phyloP scores from a whole-genome alignment of 345 rosid species.

The Moricandia moricandioides region DNA sequence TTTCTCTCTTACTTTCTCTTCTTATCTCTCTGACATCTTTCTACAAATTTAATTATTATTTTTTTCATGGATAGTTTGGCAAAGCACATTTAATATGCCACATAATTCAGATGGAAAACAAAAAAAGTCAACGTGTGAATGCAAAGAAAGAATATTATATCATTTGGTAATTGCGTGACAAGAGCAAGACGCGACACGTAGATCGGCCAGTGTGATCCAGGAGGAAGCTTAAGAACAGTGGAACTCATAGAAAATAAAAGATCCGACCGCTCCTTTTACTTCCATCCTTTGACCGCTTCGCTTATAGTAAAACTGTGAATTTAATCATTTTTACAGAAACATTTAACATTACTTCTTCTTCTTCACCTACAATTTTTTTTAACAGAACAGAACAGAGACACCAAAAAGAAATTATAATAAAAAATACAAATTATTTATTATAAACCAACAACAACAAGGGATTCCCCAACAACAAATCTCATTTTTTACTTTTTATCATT shows the following conservation, averaged over 20 bases:
- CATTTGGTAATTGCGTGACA: neutral
- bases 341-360: neutral
- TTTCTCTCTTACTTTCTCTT: no score
- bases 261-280: neutral
- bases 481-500: no score
- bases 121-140: no score
- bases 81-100: no score
- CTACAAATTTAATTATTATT: no score
- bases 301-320: neutral
- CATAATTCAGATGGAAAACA: no score
- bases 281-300: neutral
- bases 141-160: no score
- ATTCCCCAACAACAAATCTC: no score
- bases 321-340: neutral
- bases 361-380: neutral
- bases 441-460: neutral
- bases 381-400: neutral
- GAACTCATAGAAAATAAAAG: neutral
- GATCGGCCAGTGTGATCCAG: neutral
- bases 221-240: neutral
- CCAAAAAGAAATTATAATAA: neutral
- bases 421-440: neutral
- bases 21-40: no score
- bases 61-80: no score
- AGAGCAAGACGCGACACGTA: neutral